phyloP scores from a whole-genome alignment of 805 yeast genomes.

The Ogataea ramenticola region DNA sequence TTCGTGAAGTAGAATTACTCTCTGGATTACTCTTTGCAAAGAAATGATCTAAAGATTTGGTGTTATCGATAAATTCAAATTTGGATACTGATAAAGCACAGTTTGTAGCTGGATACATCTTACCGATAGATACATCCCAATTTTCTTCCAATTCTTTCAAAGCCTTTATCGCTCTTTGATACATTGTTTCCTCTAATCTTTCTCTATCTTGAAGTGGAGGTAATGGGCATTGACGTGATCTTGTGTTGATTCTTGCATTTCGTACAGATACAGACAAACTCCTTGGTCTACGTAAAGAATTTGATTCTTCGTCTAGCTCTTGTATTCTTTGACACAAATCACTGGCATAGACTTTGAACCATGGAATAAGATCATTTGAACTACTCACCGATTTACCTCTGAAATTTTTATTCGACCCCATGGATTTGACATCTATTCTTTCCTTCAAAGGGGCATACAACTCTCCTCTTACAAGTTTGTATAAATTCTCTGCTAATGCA shows the following conservation, averaged over 20 bases:
- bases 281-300: conserved; percentile 39
- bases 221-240: conserved; percentile 37
- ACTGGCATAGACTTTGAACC: conserved; percentile 81
- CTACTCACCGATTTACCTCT: conserved; percentile 45
- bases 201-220: conserved; percentile 30
- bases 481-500: conserved; percentile 47
- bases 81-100: conserved; percentile 47
- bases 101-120: conserved; percentile 41
- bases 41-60: conserved; percentile 20
- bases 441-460: conserved; percentile 45
- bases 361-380: conserved; percentile 52
- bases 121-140: conserved; percentile 18
- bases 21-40: neutral
- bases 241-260: conserved; percentile 17
- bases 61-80: conserved; percentile 35
- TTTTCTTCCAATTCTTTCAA: conserved; percentile 15
- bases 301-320: conserved; percentile 66
- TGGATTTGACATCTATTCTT: conserved; percentile 65
- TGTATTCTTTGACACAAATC: conserved; percentile 65
- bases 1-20: too few species aligned
- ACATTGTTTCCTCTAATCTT: conserved; percentile 25
- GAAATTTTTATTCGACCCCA: conserved; percentile 86
- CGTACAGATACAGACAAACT: conserved; percentile 38
- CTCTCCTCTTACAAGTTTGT: conserved; percentile 58
- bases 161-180: conserved; percentile 12